These are phyloP conservation scores for Babjeviella inositovora DNA, from an alignment of 805 yeast species.

Conservation along the genomic window DNA sequence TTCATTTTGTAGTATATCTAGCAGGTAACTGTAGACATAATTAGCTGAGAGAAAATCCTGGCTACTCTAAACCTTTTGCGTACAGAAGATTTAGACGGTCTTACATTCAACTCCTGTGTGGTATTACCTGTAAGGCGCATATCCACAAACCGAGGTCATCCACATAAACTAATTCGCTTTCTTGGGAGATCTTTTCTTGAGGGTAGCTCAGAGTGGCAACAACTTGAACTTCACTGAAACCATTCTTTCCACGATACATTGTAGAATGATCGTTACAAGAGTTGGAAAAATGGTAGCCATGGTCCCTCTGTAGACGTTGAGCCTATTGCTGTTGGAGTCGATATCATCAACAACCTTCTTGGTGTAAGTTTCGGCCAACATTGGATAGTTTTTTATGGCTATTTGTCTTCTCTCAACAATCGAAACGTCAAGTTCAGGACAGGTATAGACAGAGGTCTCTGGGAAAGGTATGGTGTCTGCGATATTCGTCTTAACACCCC, in stretches of 20 bases:
- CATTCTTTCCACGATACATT: slow-evolving; percentile 8
- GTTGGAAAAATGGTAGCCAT: slow-evolving; percentile 14
- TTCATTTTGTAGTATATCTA: no score
- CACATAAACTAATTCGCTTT: no score
- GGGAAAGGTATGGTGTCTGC: slow-evolving; percentile 52
- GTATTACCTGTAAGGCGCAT: no score
- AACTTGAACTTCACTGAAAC: slow-evolving; percentile 15
- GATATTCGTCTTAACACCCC: slow-evolving; percentile 29
- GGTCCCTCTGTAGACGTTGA: slow-evolving; percentile 43
- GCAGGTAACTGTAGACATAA: no score
- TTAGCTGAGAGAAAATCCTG: no score
- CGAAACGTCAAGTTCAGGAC: slow-evolving; percentile 31
- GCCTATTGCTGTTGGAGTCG: no score
- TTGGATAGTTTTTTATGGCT: slow-evolving; percentile 45
- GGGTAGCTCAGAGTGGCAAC: slow-evolving; percentile 11
- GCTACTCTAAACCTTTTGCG: no score
- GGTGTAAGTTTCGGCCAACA: slow-evolving; percentile 44
- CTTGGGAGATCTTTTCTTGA: slow-evolving; percentile 5
- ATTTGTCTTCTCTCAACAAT: slow-evolving; percentile 35
- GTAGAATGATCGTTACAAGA: slow-evolving; percentile 10
- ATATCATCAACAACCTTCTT: slow-evolving; percentile 34
- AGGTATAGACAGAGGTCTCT: slow-evolving; percentile 29
- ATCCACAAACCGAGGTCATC: no score
- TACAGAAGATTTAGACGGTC: no score
- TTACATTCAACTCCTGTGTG: no score